Evolutionary conservation across 164 flowering plant genomes (phyloP).

Genomic region (Euptelea pleiosperma): DNA sequence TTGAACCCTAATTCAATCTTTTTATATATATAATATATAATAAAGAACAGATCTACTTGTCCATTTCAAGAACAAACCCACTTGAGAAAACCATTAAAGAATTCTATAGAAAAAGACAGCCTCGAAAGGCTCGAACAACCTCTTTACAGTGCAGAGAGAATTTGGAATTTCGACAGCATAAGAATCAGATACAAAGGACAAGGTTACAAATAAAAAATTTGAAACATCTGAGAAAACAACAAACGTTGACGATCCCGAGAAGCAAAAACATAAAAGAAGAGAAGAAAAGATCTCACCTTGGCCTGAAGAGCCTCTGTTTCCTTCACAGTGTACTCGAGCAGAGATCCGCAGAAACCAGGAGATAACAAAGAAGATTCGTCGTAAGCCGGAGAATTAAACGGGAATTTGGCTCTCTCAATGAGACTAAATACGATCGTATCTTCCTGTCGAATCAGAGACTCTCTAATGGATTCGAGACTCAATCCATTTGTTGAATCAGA

Average conservation of each 20-base stretch:
- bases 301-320: slow-evolving; percentile 66
- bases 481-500: slow-evolving; percentile 10
- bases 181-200: background rate
- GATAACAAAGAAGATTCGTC: slow-evolving; percentile 11
- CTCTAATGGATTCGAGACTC: slow-evolving; percentile 50
- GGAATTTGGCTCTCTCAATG: slow-evolving; percentile 68
- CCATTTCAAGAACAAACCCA: too few relatives aligned
- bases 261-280: background rate
- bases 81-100: too few relatives aligned
- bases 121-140: too few relatives aligned
- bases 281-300: slow-evolving; percentile 33
- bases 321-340: slow-evolving; percentile 44
- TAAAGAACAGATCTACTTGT: too few relatives aligned
- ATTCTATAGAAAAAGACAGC: too few relatives aligned
- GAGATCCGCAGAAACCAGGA: slow-evolving; percentile 38
- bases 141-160: too few relatives aligned
- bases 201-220: background rate
- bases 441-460: slow-evolving; percentile 63
- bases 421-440: slow-evolving; percentile 69
- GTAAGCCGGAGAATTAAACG: slow-evolving; percentile 52
- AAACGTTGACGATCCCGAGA: too few relatives aligned
- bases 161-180: too few relatives aligned
- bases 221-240: too few relatives aligned
- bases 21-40: too few relatives aligned
- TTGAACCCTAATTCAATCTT: too few relatives aligned